phyloP scores from a whole-genome alignment of 2,329 filamentous ascomycete genomes.

The Fusarium nygamai region DNA sequence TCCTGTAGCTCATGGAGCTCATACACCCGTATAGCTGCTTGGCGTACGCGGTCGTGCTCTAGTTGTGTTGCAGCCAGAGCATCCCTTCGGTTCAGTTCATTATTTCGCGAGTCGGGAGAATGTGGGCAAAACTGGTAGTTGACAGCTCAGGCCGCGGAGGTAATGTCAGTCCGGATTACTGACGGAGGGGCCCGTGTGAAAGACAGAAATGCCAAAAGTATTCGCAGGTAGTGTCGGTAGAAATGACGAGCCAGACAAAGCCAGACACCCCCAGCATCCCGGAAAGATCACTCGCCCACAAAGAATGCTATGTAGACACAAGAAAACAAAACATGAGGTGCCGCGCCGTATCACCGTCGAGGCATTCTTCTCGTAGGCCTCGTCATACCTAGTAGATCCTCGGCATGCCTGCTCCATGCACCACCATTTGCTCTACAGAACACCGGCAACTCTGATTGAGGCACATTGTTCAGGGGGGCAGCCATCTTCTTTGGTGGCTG shows the following conservation, averaged over 20 bases:
- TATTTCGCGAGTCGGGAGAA: not conserved
- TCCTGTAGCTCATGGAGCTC: not conserved
- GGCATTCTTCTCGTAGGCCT: slow-evolving; percentile 54
- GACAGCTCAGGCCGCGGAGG: not conserved
- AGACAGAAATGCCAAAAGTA: not conserved
- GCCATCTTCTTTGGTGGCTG: not conserved
- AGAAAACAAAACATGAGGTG: not conserved
- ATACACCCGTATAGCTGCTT: not conserved
- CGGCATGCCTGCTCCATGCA: slow-evolving; percentile 75
- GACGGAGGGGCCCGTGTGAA: not conserved
- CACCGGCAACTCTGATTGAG: slow-evolving; percentile 47
- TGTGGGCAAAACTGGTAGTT: not conserved
- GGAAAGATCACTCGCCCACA: not conserved
- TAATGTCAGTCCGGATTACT: not conserved
- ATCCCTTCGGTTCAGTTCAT: not conserved
- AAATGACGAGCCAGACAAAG: not conserved
- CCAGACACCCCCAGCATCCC: not conserved
- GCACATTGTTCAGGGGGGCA: not conserved
- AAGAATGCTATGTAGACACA: not conserved
- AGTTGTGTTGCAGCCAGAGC: not conserved
- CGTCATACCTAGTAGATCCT: slow-evolving; percentile 71
- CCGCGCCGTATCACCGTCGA: slow-evolving; percentile 5
- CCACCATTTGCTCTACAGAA: slow-evolving; percentile 65
- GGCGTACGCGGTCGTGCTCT: not conserved
- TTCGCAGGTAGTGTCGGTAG: not conserved